Evolutionary conservation across 768 basidiomycete species (phyloP), one percentile per base, ranked within the genome.

Genomic region (Galerina marginata): DNA sequence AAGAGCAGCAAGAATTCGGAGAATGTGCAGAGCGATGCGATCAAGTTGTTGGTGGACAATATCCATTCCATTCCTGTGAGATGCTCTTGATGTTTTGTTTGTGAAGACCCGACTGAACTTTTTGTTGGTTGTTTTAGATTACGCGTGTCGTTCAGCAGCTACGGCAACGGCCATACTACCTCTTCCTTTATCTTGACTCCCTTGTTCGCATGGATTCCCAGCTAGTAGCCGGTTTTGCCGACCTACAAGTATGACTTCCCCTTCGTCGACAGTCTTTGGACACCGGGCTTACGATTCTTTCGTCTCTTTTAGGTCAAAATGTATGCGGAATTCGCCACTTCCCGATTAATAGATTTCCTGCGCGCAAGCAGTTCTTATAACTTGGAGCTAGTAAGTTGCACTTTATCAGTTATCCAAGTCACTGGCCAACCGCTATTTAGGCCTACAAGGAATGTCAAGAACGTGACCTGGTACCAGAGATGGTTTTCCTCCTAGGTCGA

Each of bases 401-500:
- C 20, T 36, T 38, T 20, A 16, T 29, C n/a, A 20, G 15, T 11
- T 2, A 4, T 26, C 16, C 29, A 10, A 9, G 9, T 15, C 3
- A 3, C 29, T 26, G 9, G 6, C 6, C 33, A 7, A n/a, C 40
- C 45, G 7, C 29, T 14, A 2, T 23, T 23, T 12, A 95, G 91
- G 96, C 96, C 14, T 98, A 95, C 71, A 79, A 83, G 49, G 87
- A 94, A 23, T 98, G 95, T 72, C 87, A 88, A 68, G 86, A 88
- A 53, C 86, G 88, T 20, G 95, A 96, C 69, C 81, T 95, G 29
- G 95, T 99, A 0, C 87, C 87, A 0, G 97, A 99, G 76, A 96
- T 97, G 94, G 96, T 99, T 15, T 99, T 96, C 77, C 82, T 99
- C 0, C 86, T 99, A 1, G 97, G 96, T 0, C 86, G 93, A 29